These are phyloP conservation scores for Oryza meyeriana DNA, from an alignment of 176 grass and related monocot genomes.

Conservation along the genomic window DNA sequence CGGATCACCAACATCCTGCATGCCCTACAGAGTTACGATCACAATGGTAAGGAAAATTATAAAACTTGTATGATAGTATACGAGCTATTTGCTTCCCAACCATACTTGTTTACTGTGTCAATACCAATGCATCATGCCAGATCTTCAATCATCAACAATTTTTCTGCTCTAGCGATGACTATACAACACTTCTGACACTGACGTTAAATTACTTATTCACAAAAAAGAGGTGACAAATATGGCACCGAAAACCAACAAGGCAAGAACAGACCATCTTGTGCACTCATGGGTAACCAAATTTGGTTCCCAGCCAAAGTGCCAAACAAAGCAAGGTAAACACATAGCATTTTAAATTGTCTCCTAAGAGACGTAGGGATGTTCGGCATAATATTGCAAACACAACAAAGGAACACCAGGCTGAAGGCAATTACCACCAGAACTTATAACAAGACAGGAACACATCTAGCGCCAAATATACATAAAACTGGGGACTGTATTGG, in stretches of 20 bases:
- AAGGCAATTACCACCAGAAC: background rate
- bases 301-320: background rate
- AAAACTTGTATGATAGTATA: background rate
- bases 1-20: constrained; percentile 49
- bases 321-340: background rate
- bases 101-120: background rate
- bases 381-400: background rate
- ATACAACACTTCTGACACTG: background rate
- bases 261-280: background rate
- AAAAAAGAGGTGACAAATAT: background rate
- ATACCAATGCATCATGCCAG: background rate
- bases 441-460: background rate
- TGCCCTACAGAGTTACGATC: constrained; percentile 37
- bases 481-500: background rate
- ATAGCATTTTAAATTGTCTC: background rate
- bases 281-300: constrained; percentile 7
- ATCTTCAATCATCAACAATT: constrained; percentile 4
- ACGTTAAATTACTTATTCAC: background rate
- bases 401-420: background rate
- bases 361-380: background rate
- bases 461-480: constrained; percentile 4
- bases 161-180: background rate
- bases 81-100: background rate
- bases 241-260: background rate
- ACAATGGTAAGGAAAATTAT: constrained; percentile 15